phyloP scores from a whole-genome alignment of 306 rosid genomes.

The Begonia loranthoides region DNA sequence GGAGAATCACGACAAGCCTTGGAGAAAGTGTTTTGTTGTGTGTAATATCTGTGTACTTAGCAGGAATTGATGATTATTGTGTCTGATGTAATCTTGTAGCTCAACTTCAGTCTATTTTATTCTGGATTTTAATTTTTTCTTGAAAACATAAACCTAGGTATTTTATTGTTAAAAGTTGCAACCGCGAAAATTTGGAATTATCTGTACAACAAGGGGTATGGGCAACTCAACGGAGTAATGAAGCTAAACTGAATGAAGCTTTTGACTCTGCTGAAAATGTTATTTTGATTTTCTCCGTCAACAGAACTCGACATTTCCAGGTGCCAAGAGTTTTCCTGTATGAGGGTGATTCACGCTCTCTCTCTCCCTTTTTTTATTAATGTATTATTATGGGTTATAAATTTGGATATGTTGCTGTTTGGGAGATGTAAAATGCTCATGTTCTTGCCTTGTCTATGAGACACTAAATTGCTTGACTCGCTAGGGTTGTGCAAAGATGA shows the following conservation, averaged over 20 bases:
- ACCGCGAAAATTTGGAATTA: constrained; percentile 97
- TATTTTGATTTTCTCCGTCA: constrained; percentile 92
- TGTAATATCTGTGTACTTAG: too few species aligned
- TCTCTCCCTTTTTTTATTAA: not conserved
- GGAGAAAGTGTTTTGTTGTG: too few species aligned
- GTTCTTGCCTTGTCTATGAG: not conserved
- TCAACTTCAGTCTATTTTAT: not conserved
- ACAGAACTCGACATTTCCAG: constrained; percentile 98
- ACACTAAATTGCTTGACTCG: not conserved
- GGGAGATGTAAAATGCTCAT: not conserved
- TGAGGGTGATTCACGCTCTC: not conserved
- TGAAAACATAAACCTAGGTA: constrained; percentile 57
- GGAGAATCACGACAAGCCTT: too few species aligned
- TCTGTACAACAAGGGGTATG: constrained; percentile 99
- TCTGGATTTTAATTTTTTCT: constrained; percentile 26
- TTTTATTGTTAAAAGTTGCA: constrained; percentile 99
- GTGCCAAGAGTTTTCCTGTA: constrained; percentile 16
- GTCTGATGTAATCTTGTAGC: too few species aligned
- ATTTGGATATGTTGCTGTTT: not conserved
- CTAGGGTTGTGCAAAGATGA: constrained; percentile 99
- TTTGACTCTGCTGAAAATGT: constrained; percentile 92
- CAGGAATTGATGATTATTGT: too few species aligned
- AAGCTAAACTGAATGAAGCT: constrained; percentile 95
- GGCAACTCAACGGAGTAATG: constrained; percentile 99
- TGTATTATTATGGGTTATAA: not conserved